Conservation (phyloP, 2,329 filamentous ascomycete species). For the Neofusicoccum umdonicola region DNA sequence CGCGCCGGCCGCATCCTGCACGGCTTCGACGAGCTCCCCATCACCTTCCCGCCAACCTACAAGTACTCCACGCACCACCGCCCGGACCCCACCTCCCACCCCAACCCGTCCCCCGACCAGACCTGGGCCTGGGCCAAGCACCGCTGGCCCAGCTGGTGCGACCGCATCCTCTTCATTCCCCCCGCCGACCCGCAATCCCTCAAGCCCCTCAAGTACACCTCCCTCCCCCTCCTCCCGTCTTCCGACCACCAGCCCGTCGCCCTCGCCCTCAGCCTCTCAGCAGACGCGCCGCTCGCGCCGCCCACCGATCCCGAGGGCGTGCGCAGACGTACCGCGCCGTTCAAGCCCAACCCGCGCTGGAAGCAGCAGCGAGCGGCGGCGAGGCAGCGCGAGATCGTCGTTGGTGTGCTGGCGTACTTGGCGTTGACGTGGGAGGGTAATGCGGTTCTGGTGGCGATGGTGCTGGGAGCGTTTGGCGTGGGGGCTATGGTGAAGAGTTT, state of each 20-base stretch:
- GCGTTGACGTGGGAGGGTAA: constrained; percentile 48
- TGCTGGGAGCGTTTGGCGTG: neutral
- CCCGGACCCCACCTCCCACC: constrained; percentile 40
- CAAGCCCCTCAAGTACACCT: constrained; percentile 63
- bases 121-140: constrained; percentile 74
- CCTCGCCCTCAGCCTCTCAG: constrained; percentile 65
- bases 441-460: constrained; percentile 33
- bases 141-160: constrained; percentile 90
- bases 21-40: constrained; percentile 69
- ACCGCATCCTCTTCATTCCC: constrained; percentile 75
- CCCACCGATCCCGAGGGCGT: constrained; percentile 37
- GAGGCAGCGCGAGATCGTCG: constrained; percentile 57
- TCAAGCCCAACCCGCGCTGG: constrained; percentile 56
- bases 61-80: constrained; percentile 63
- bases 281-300: constrained; percentile 34
- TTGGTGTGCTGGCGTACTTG: constrained; percentile 59
- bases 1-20: constrained; percentile 70
- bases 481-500: neutral
- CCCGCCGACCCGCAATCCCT: constrained; percentile 42
- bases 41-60: constrained; percentile 88
- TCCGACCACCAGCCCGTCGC: constrained; percentile 88
- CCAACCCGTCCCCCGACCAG: constrained; percentile 19
- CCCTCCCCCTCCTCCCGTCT: constrained; percentile 73
- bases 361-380: constrained; percentile 50
- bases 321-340: constrained; percentile 46